These are phyloP conservation scores for Suillus sp. DNA, from an alignment of 768 basidiomycete species.

Conservation along the genomic window DNA sequence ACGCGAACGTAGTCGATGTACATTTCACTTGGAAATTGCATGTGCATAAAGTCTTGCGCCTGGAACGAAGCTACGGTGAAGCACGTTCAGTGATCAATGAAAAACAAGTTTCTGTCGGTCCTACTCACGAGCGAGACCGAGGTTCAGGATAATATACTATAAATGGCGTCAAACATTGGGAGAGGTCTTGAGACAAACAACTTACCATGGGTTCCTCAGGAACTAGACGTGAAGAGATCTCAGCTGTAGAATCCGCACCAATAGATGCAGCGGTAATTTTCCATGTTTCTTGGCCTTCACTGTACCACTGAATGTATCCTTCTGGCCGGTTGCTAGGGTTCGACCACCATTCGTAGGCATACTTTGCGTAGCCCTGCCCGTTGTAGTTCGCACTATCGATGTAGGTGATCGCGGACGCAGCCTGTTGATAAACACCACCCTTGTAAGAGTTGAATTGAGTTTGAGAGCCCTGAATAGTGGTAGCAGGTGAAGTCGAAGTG, in stretches of 20 bases:
- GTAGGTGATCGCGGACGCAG: slow-evolving; percentile 62
- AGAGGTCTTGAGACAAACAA: slow-evolving; percentile 17
- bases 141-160: slow-evolving; percentile 82
- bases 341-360: slow-evolving; percentile 82
- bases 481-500: slow-evolving; percentile 51
- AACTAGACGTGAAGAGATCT: slow-evolving; percentile 67
- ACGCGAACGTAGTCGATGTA: slow-evolving; percentile 89
- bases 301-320: slow-evolving; percentile 88
- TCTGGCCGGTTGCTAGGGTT: slow-evolving; percentile 62
- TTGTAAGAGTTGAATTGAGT: slow-evolving; percentile 67
- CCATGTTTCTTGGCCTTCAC: slow-evolving; percentile 70
- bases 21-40: slow-evolving; percentile 81
- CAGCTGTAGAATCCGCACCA: slow-evolving; percentile 59
- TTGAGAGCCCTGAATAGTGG: slow-evolving; percentile 51
- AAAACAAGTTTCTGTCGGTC: background rate
- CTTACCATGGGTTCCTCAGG: slow-evolving; percentile 93
- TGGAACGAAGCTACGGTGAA: slow-evolving; percentile 63
- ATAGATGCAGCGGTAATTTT: slow-evolving; percentile 63
- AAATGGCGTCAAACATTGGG: slow-evolving; percentile 17
- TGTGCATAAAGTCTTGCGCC: slow-evolving; percentile 63
- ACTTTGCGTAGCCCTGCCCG: slow-evolving; percentile 55
- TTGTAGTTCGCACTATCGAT: slow-evolving; percentile 60
- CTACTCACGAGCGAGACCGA: slow-evolving; percentile 69
- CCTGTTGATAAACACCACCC: slow-evolving; percentile 76
- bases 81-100: slow-evolving; percentile 4